These are phyloP conservation scores for Saturnispora serradocipensis DNA, from an alignment of 805 yeast genomes.

Conservation along the genomic window DNA sequence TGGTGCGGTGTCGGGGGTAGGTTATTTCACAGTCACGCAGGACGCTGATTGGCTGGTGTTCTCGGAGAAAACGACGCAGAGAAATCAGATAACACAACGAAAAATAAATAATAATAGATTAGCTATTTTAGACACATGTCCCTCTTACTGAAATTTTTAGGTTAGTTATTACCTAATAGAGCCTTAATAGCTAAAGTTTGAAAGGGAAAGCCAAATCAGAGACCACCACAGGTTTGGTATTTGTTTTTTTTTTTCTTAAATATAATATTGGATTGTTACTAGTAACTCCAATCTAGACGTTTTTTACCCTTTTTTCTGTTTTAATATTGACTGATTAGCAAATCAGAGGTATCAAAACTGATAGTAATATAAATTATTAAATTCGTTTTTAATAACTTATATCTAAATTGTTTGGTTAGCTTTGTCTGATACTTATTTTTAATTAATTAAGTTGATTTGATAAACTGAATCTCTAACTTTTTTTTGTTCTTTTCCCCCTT, in stretches of 20 bases:
- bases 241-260: neutral
- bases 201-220: neutral
- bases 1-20: neutral
- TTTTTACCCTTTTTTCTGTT: neutral
- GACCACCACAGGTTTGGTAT: neutral
- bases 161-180: neutral
- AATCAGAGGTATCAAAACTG: neutral
- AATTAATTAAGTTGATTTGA: slow-evolving; percentile 6
- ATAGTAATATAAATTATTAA: neutral
- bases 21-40: neutral
- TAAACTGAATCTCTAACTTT: neutral
- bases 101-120: neutral
- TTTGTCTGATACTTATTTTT: neutral
- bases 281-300: neutral
- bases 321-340: neutral
- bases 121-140: neutral
- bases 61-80: slow-evolving; percentile 4
- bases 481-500: slow-evolving; percentile 4
- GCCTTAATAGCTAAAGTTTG: neutral
- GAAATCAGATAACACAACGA: neutral
- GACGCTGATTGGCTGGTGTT: neutral
- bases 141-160: neutral
- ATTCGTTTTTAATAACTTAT: neutral
- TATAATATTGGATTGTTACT: neutral
- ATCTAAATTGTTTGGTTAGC: neutral